Percentiles rank a stretch among this genome's conserved stretches.
These are phyloP conservation scores for Calonectria hawksworthii DNA, from an alignment of 2,329 filamentous ascomycete species.

Conservation along the genomic window DNA sequence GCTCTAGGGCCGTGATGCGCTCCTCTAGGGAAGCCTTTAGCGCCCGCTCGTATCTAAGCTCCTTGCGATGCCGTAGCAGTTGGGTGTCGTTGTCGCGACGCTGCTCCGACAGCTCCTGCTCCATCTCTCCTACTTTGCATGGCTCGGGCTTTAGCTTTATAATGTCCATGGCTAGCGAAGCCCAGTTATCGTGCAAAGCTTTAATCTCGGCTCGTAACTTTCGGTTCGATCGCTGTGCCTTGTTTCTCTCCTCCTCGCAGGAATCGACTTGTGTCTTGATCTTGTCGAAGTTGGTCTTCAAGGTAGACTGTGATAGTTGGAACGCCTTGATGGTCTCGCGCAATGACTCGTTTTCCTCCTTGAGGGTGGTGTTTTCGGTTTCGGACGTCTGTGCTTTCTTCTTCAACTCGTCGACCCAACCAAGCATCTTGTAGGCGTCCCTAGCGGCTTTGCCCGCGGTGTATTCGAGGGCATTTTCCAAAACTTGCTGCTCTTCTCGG, in stretches of 20 bases:
- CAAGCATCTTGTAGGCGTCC: slow-evolving; percentile 1
- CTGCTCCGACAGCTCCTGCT: background rate
- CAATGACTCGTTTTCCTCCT: background rate
- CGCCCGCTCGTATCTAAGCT: background rate
- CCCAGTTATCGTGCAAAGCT: background rate
- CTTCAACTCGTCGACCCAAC: slow-evolving; percentile 5
- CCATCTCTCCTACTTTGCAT: background rate
- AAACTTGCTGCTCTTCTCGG: background rate
- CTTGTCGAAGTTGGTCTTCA: background rate
- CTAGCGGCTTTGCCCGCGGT: background rate
- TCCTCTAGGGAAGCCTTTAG: background rate
- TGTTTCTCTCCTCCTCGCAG: background rate
- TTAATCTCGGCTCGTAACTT: background rate
- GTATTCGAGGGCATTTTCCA: slow-evolving; percentile 4
- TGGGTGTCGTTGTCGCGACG: background rate
- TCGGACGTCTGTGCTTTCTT: background rate
- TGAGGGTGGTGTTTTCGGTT: background rate
- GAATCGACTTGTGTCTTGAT: background rate
- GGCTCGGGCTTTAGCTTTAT: background rate
- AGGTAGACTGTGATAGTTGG: background rate
- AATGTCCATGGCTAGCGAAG: background rate
- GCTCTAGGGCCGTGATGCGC: background rate
- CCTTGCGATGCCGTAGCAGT: background rate
- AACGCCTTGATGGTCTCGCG: background rate
- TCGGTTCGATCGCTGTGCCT: background rate